Percentiles rank a stretch among this genome's conserved stretches.
Conservation (phyloP, 2,329 filamentous ascomycete genomes). For the Tolypocladium pustulatum region DNA sequence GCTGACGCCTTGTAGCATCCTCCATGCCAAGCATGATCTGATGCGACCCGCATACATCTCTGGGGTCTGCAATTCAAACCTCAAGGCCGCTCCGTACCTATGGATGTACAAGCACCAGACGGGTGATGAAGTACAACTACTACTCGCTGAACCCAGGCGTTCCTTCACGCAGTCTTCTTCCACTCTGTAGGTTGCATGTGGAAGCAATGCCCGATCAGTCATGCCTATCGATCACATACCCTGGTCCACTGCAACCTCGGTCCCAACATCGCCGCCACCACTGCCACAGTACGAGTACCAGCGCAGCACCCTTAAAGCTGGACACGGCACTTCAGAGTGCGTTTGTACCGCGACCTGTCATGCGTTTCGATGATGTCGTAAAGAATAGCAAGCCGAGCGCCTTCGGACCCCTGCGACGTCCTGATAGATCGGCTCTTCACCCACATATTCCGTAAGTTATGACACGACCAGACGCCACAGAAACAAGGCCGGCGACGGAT, state of each 20-base stretch:
- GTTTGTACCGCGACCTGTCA: neutral
- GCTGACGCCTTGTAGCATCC: neutral
- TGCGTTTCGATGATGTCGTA: neutral
- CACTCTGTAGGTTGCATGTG: neutral
- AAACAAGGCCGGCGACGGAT: neutral
- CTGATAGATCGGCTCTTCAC: neutral
- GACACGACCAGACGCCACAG: neutral
- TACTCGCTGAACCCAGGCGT: neutral
- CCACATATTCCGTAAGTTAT: too few species aligned
- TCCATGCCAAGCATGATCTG: neutral
- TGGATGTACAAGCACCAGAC: neutral
- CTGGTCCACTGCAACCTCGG: slow-evolving; percentile 6
- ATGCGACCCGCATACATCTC: neutral
- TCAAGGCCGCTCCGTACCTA: neutral
- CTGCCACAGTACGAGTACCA: slow-evolving; percentile 2
- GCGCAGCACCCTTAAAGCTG: slow-evolving; percentile 4
- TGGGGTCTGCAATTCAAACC: neutral
- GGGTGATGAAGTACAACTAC: too few species aligned
- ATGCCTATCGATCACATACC: neutral
- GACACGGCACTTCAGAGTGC: neutral
- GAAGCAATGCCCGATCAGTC: neutral
- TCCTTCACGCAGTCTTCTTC: neutral
- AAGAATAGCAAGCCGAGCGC: neutral
- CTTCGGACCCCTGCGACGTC: neutral
- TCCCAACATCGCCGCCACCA: slow-evolving; percentile 4